Base-by-base conservation (phyloP, 1,284 basidiomycete genomes). In the Cutaneotrichosporon sp. region DNA sequence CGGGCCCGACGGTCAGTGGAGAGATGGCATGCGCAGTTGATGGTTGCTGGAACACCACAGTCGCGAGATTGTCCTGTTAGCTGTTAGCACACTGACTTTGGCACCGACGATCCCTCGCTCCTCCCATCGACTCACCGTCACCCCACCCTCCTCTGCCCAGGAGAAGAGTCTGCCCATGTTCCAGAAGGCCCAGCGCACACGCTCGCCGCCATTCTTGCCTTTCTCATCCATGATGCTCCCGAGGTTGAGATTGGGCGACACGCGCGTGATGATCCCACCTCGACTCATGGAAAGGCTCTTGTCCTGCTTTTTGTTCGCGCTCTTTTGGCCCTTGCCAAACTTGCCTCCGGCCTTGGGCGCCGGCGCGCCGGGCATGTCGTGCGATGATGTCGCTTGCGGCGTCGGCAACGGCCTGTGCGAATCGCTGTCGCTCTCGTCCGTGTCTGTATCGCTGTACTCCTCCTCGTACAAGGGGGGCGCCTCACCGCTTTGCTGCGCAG, bases 21-120 rank as follows among this genome's bases (percentile, higher is more conserved):
- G 96, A 96, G 45, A 96, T 83, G 63, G 79, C 88, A 70, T 96
- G 90, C 64, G 90, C 93, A 1, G 91, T 94, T 7, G 90, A 90
- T 59, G 85, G 82, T 8, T 85, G 82, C 43, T 86, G 83, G 74
- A 97, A 97, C 24, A 84, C 86, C 56, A 97, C 84, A 49, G 87
- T 82, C 20, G 86, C 82, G 25, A 97, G 78, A 19, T 91, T 85
- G 72, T 96, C 92, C 88, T 91, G n/a, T n/a, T n/a, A 45, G 31
- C 46, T 35, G 42, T 49, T 27, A 49, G 27, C 37, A 11, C 14
- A 24, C 12, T n/a, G n/a, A n/a, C n/a, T n/a, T n/a, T n/a, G n/a
- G n/a, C n/a, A n/a, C n/a, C n/a, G n/a, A n/a, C n/a, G n/a, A n/a
- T n/a, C n/a, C n/a, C n/a, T n/a, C n/a, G n/a, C n/a, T n/a, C n/a